Percentiles rank a stretch among this genome's conserved stretches.
Evolutionary conservation across 2,329 filamentous ascomycete genomes (phyloP).

Genomic region (Grosmannia huntii): DNA sequence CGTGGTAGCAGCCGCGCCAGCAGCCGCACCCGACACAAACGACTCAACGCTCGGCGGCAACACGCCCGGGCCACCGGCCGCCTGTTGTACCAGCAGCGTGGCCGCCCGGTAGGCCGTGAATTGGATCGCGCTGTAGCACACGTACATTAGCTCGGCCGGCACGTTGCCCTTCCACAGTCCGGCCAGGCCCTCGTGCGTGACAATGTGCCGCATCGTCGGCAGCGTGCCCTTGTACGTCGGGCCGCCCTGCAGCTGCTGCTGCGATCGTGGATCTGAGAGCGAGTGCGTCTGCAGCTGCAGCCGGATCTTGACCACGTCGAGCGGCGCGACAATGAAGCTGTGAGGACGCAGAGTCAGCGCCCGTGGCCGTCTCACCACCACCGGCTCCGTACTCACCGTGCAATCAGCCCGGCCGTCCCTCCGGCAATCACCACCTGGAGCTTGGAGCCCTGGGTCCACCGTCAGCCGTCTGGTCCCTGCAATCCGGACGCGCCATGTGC

Average conservation of each 20-base stretch:
- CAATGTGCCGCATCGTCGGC: slow-evolving; percentile 62
- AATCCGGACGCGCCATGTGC: too few species aligned
- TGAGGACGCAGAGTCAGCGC: background rate
- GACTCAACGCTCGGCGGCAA: slow-evolving; percentile 59
- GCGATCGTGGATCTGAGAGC: slow-evolving; percentile 57
- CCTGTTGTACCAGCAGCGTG: slow-evolving; percentile 50
- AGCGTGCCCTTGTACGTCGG: slow-evolving; percentile 62
- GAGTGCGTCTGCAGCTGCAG: slow-evolving; percentile 88
- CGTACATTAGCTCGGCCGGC: slow-evolving; percentile 86
- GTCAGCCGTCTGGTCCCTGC: background rate
- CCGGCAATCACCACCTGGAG: slow-evolving; percentile 44
- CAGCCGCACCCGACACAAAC: slow-evolving; percentile 72
- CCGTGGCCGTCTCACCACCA: background rate
- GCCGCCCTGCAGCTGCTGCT: slow-evolving; percentile 32
- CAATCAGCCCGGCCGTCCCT: slow-evolving; percentile 67
- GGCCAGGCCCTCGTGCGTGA: slow-evolving; percentile 68
- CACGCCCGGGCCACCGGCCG: slow-evolving; percentile 19
- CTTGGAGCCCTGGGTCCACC: slow-evolving; percentile 33
- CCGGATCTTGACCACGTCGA: slow-evolving; percentile 97
- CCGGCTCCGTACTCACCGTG: slow-evolving; percentile 50
- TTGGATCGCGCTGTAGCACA: slow-evolving; percentile 79
- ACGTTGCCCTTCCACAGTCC: slow-evolving; percentile 97
- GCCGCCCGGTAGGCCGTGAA: slow-evolving; percentile 77
- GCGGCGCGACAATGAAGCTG: slow-evolving; percentile 84
- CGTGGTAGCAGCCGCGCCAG: slow-evolving; percentile 71